A percentile compares a stretch with the other conserved stretches of the same genome.
These are phyloP conservation scores for Diaporthe batatas DNA, from an alignment of 2,329 filamentous ascomycete species.

Conservation along the genomic window DNA sequence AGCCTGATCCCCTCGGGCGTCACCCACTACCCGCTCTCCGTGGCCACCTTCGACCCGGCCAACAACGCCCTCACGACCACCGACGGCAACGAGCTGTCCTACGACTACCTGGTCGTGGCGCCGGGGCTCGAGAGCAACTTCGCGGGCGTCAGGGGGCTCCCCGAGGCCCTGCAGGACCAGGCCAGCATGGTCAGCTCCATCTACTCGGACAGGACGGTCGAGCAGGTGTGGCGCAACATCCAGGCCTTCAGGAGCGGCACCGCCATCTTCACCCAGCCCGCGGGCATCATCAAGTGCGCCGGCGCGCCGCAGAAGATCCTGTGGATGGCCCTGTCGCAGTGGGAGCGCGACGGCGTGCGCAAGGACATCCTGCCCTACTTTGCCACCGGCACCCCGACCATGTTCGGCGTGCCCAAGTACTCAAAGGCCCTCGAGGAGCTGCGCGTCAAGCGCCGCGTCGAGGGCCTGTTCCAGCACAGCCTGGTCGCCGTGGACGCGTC, in stretches of 20 bases:
- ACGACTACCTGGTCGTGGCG: constrained; percentile 55
- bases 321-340: constrained; percentile 57
- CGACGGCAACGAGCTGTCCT: constrained; percentile 52
- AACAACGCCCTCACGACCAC: constrained; percentile 53
- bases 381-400: constrained; percentile 52
- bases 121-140: constrained; percentile 55
- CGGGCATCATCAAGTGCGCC: constrained; percentile 56
- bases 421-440: constrained; percentile 52
- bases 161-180: constrained; percentile 52
- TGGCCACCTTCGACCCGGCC: constrained; percentile 52
- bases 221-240: constrained; percentile 54
- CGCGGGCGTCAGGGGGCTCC: constrained; percentile 51
- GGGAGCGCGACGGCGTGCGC: constrained; percentile 52
- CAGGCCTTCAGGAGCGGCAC: constrained; percentile 52
- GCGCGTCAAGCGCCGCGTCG: constrained; percentile 52
- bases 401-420: constrained; percentile 58
- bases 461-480: constrained; percentile 56
- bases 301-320: constrained; percentile 56
- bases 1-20: constrained; percentile 51
- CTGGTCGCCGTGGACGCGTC: constrained; percentile 53
- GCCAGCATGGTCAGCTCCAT: constrained; percentile 53
- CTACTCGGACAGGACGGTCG: constrained; percentile 53
- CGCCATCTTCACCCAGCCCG: constrained; percentile 56
- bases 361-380: constrained; percentile 51
- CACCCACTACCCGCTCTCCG: constrained; percentile 52